These are phyloP conservation scores for Phyllachora maydis DNA, from an alignment of 2,329 filamentous ascomycete species.

Conservation along the genomic window DNA sequence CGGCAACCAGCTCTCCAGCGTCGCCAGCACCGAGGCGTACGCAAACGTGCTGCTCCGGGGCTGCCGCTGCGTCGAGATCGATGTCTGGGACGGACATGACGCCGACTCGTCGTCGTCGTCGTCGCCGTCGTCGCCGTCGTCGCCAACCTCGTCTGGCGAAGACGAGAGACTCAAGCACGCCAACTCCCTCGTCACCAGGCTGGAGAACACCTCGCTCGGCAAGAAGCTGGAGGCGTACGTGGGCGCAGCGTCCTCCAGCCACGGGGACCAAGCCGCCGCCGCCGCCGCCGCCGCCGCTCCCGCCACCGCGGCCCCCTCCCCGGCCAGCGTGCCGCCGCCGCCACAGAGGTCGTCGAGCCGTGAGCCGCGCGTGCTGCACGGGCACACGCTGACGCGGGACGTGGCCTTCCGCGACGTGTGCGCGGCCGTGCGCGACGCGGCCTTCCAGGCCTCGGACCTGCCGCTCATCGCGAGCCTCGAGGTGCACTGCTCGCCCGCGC, in stretches of 20 bases:
- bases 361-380: constrained; percentile 73
- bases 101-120: constrained; percentile 36
- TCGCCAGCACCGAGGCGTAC: constrained; percentile 76
- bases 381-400: constrained; percentile 78
- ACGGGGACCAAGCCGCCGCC: too few species aligned
- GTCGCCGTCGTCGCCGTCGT: too few species aligned
- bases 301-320: constrained; percentile 1
- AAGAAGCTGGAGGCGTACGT: constrained; percentile 17
- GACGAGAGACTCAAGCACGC: constrained; percentile 27
- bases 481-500: constrained; percentile 61
- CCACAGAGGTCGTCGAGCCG: too few species aligned
- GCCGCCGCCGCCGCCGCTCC: constrained; percentile 1
- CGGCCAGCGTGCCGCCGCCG: not conserved
- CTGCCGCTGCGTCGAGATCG: constrained; percentile 82
- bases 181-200: constrained; percentile 17
- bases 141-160: constrained; percentile 20
- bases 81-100: constrained; percentile 81
- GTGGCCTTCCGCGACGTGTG: constrained; percentile 77
- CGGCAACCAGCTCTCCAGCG: constrained; percentile 71
- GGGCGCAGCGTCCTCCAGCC: constrained; percentile 9
- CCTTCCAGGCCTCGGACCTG: constrained; percentile 53
- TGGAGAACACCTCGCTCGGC: constrained; percentile 25
- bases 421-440: constrained; percentile 55
- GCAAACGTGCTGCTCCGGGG: constrained; percentile 65
- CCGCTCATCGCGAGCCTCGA: constrained; percentile 91